Conservation (phyloP, 164 flowering plant species). For the Euptelea pleiosperma region DNA sequence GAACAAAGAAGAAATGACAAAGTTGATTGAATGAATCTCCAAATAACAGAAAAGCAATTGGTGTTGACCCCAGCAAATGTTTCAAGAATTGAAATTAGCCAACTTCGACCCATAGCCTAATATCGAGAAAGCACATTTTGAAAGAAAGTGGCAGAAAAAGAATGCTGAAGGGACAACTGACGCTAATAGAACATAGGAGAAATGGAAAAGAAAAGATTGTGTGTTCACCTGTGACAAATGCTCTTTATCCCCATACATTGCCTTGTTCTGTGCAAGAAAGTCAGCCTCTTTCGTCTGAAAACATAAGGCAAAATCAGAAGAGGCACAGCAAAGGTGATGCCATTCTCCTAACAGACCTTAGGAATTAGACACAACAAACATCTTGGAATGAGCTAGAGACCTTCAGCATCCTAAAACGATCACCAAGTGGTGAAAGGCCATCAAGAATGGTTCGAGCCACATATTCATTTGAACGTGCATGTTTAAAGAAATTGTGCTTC, state of each 20-base stretch:
- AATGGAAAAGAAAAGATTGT: background rate
- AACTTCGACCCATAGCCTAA: too few relatives aligned
- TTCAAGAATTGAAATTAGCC: too few relatives aligned
- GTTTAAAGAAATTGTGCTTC: conserved; percentile 84
- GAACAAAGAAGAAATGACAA: too few relatives aligned
- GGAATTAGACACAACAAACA: conserved; percentile 5
- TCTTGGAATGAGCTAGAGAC: conserved; percentile 33
- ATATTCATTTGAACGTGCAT: conserved; percentile 63
- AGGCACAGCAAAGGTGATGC: background rate
- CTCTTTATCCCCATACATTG: conserved; percentile 67
- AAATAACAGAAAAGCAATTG: too few relatives aligned
- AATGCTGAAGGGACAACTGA: background rate
- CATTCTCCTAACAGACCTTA: background rate
- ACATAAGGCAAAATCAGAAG: conserved; percentile 6
- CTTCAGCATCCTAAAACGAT: conserved; percentile 81
- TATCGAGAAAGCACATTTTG: too few relatives aligned
- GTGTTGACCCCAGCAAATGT: too few relatives aligned
- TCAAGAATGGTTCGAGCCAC: conserved; percentile 60
- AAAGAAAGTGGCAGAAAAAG: too few relatives aligned
- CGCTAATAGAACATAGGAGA: too few relatives aligned
- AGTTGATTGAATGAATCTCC: too few relatives aligned
- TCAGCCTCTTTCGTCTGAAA: conserved; percentile 83
- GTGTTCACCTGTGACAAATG: conserved; percentile 75
- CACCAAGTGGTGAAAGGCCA: conserved; percentile 80
- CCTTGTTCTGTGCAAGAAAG: conserved; percentile 71